phyloP scores from a whole-genome alignment of 106 monocot species.

The Apostasia shenzhenica region DNA sequence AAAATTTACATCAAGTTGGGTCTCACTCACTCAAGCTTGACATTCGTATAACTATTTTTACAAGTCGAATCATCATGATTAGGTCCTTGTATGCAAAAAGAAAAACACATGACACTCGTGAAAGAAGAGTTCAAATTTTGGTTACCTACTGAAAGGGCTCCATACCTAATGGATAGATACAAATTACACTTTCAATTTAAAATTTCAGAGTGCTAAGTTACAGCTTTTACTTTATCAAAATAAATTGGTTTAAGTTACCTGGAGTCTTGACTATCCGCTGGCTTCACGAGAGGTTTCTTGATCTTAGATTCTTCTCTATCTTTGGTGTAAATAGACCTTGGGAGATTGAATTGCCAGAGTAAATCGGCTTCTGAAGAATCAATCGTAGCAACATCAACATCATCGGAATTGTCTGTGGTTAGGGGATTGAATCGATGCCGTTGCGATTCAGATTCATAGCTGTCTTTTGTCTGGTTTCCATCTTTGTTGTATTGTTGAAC shows the following conservation, averaged over 20 bases:
- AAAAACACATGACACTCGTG: too few relatives aligned
- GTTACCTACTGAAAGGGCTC: neutral
- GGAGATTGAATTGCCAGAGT: conserved; percentile 45
- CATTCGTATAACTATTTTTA: too few relatives aligned
- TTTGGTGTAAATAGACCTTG: conserved; percentile 18
- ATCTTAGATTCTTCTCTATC: conserved; percentile 32
- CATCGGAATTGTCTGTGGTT: conserved; percentile 55
- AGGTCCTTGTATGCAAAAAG: too few relatives aligned
- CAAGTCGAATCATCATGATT: too few relatives aligned
- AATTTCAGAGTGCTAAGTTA: neutral
- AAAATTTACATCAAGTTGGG: too few relatives aligned
- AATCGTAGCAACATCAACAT: conserved; percentile 59
- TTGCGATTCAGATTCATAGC: conserved; percentile 21
- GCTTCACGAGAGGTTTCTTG: conserved; percentile 46
- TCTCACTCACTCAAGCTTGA: too few relatives aligned
- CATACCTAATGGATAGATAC: neutral
- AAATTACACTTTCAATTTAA: neutral
- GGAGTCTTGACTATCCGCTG: conserved; percentile 27
- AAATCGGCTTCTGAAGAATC: conserved; percentile 73
- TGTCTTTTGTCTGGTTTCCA: conserved; percentile 22
- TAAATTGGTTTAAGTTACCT: conserved; percentile 25
- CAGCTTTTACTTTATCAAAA: neutral
- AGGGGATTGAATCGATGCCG: conserved; percentile 19
- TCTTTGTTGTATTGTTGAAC: conserved; percentile 26
- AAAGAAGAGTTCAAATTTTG: too few relatives aligned